Evolutionary conservation across 805 yeast genomes (phyloP).

Genomic region (Saccharomycopsis oosterbeekiorum): DNA sequence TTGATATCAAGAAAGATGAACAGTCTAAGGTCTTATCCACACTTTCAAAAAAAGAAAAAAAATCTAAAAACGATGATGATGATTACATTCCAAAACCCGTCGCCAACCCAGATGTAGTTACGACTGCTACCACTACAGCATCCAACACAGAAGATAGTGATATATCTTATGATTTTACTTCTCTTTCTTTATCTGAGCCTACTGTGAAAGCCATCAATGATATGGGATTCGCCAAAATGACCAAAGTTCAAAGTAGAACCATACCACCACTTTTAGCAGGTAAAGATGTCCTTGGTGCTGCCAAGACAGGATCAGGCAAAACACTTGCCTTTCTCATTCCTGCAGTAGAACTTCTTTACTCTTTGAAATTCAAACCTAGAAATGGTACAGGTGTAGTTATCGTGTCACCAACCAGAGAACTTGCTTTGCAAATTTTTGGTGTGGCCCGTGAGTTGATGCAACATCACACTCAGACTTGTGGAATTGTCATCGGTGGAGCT

Average conservation of each 20-base stretch:
- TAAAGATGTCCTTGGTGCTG: slow-evolving; percentile 97
- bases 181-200: slow-evolving; percentile 65
- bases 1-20: not conserved
- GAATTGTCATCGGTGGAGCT: slow-evolving; percentile 97
- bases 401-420: slow-evolving; percentile 94
- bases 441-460: slow-evolving; percentile 94
- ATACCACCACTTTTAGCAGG: slow-evolving; percentile 96
- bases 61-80: slow-evolving; percentile 22
- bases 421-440: slow-evolving; percentile 95
- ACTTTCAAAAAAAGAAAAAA: slow-evolving; percentile 18
- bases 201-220: slow-evolving; percentile 71
- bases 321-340: slow-evolving; percentile 93
- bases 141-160: slow-evolving; percentile 9
- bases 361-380: slow-evolving; percentile 90
- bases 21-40: not conserved
- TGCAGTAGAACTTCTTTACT: slow-evolving; percentile 84
- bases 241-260: slow-evolving; percentile 89
- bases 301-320: slow-evolving; percentile 98
- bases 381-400: slow-evolving; percentile 97
- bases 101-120: slow-evolving; percentile 50
- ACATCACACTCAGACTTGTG: slow-evolving; percentile 84
- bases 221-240: slow-evolving; percentile 90
- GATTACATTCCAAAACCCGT: slow-evolving; percentile 36
- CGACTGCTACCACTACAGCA: slow-evolving; percentile 27
- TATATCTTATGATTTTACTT: slow-evolving; percentile 28